Evolutionary conservation across 768 basidiomycete species (phyloP).

Genomic region (Goffeauzyma gilvescens): DNA sequence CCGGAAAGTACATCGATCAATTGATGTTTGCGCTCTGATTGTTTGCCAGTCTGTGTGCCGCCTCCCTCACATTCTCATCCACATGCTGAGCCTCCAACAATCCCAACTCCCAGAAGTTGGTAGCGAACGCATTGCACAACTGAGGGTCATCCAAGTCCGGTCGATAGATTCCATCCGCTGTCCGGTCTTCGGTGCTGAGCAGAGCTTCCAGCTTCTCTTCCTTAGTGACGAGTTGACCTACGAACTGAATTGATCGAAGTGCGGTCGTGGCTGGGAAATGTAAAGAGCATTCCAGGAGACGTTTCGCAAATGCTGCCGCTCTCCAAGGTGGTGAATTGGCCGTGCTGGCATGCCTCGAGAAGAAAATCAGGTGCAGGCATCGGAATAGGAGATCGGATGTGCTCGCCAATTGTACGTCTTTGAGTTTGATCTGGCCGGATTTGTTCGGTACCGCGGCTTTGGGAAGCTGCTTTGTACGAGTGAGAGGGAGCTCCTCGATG

Average conservation of each 20-base stretch:
- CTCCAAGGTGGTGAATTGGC: slow-evolving; percentile 46
- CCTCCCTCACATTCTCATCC: slow-evolving; percentile 50
- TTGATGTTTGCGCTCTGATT: slow-evolving; percentile 3
- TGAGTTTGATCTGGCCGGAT: slow-evolving; percentile 8
- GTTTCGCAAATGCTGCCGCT: slow-evolving; percentile 79
- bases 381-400: slow-evolving; percentile 57
- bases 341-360: slow-evolving; percentile 44
- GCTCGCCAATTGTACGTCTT: slow-evolving; percentile 19
- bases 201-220: slow-evolving; percentile 67
- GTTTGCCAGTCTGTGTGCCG: slow-evolving; percentile 37
- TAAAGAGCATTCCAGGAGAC: slow-evolving; percentile 60
- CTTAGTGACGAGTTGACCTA: slow-evolving; percentile 49
- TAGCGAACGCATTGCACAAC: slow-evolving; percentile 42
- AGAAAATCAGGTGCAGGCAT: slow-evolving; percentile 62
- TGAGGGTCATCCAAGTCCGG: slow-evolving; percentile 69
- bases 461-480: slow-evolving; percentile 16
- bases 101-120: slow-evolving; percentile 65
- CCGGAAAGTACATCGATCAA: neutral
- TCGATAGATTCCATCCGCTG: slow-evolving; percentile 64
- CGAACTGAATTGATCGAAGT: slow-evolving; percentile 53
- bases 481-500: slow-evolving; percentile 41
- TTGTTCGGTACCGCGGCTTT: slow-evolving; percentile 7
- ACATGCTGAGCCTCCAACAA: slow-evolving; percentile 40
- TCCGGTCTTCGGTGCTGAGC: slow-evolving; percentile 68
- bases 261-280: slow-evolving; percentile 57